Base-by-base conservation (phyloP, 2,329 filamentous ascomycete genomes). In the Coleophoma eucalyptorum region DNA sequence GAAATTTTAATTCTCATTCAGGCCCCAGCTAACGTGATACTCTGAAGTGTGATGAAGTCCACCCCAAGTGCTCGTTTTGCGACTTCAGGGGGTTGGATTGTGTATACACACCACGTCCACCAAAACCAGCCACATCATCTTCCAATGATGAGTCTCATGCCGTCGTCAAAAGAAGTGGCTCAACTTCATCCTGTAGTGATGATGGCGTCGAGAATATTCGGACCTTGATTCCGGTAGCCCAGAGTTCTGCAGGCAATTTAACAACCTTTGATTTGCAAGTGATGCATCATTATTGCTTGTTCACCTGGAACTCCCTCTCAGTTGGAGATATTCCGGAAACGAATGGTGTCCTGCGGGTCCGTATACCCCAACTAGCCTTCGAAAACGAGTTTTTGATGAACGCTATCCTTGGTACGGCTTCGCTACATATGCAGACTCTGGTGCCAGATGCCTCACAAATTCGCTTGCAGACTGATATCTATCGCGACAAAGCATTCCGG, bases 251-350 rank as follows among this genome's bases (percentile, higher is more conserved):
- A 10, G 55, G 55, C 13, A 43, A 26, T n/a, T 55, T 63, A 4
- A 58, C 57, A 2, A 19, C 46, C n/a, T 49, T 16, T 10, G 62
- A 64, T 37, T 41, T 63, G 41, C 56, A 54, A 8, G 49, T 63
- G 47, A 58, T 65, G 55, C 62, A 65, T 48, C 58, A 62, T 19
- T 65, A 62, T 52, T 62, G 58, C 32, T 55, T 55, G 26, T 48
- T 51, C 3, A 64, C 62, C 5, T 57, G 55, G 45, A 49, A 42
- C 10, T 49, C 43, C 20, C 38, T 64, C 3, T 50, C 58, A 32
- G 46, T 60, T 19, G 53, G 54, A 6, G 12, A 50, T 21, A 41
- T 43, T 37, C 49, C 53, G 12, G 37, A 53, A 11, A 50, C 48
- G 20, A n/a, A 18, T 4, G 40, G 46, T 19, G 53, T 59, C 33